Conservation (phyloP, 495 filamentous ascomycete species). For the Clohesyomyces aquaticus region DNA sequence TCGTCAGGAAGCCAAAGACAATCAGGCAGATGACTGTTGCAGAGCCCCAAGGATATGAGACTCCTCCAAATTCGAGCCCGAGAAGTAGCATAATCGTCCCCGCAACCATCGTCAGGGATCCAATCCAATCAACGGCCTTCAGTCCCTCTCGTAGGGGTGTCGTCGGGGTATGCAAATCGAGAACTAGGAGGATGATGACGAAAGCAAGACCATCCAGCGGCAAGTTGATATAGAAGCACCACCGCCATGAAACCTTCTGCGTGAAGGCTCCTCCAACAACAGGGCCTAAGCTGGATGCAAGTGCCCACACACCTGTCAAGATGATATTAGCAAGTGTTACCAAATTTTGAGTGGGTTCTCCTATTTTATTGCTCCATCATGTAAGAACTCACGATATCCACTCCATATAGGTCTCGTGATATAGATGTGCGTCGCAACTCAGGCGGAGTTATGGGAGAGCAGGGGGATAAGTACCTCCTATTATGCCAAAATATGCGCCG, state of each 20-base stretch:
- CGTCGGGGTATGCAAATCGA: conserved; percentile 75
- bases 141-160: conserved; percentile 72
- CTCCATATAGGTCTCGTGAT: too few species aligned
- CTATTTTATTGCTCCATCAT: too few species aligned
- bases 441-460: too few species aligned
- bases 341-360: too few species aligned
- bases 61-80: conserved; percentile 55
- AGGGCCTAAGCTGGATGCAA: conserved; percentile 49
- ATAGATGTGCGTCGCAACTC: too few species aligned
- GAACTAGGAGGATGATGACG: conserved; percentile 66
- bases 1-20: conserved; percentile 70
- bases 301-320: conserved; percentile 46
- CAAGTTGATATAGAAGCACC: conserved; percentile 54
- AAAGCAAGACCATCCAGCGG: conserved; percentile 75
- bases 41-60: conserved; percentile 58
- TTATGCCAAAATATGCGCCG: conserved; percentile 50
- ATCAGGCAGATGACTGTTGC: conserved; percentile 76
- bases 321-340: too few species aligned
- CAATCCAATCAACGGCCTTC: conserved; percentile 76
- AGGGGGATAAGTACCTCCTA: conserved; percentile 36
- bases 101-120: conserved; percentile 68
- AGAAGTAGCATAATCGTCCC: conserved; percentile 72
- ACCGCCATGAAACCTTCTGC: conserved; percentile 46
- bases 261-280: conserved; percentile 51
- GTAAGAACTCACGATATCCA: too few species aligned